These are phyloP conservation scores for Beauveria asiatica DNA, from an alignment of 2,329 filamentous ascomycete species.

Conservation along the genomic window DNA sequence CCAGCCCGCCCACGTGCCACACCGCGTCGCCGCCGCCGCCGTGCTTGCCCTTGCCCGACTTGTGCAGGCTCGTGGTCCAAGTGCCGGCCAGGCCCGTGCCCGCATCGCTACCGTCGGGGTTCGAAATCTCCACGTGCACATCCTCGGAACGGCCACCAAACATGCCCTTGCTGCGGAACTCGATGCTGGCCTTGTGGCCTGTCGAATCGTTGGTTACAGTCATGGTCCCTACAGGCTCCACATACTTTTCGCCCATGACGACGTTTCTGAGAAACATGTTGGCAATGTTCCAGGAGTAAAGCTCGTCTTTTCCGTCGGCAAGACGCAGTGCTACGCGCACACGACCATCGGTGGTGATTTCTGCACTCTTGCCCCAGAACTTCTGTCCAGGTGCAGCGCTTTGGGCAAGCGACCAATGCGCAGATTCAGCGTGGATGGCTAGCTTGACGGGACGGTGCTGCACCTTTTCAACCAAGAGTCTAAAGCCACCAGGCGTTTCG, in stretches of 20 bases:
- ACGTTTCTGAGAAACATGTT: slow-evolving; percentile 92
- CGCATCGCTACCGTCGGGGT: slow-evolving; percentile 54
- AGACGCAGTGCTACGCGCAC: slow-evolving; percentile 65
- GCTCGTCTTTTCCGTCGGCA: slow-evolving; percentile 61
- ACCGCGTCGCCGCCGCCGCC: slow-evolving; percentile 52
- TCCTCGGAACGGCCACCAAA: slow-evolving; percentile 93
- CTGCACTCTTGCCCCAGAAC: slow-evolving; percentile 96
- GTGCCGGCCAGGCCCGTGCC: slow-evolving; percentile 67
- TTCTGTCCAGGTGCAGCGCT: slow-evolving; percentile 86
- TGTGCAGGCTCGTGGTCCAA: slow-evolving; percentile 69
- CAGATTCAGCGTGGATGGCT: slow-evolving; percentile 85
- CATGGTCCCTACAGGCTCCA: slow-evolving; percentile 90
- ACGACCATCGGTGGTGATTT: slow-evolving; percentile 86
- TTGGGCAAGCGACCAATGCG: slow-evolving; percentile 79
- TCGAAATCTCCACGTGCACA: slow-evolving; percentile 66
- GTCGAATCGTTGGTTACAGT: slow-evolving; percentile 75
- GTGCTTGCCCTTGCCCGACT: slow-evolving; percentile 52
- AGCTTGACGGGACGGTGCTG: slow-evolving; percentile 86
- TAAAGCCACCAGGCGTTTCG: slow-evolving; percentile 63
- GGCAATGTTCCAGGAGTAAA: slow-evolving; percentile 80
- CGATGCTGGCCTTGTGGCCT: slow-evolving; percentile 73
- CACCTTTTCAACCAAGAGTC: slow-evolving; percentile 92
- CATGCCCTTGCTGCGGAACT: slow-evolving; percentile 94
- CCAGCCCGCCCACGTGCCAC: slow-evolving; percentile 71
- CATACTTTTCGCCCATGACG: slow-evolving; percentile 95